Percentiles rank a stretch among this genome's conserved stretches.
phyloP scores from a whole-genome alignment of 768 basidiomycete species.

The Peribolospora baueri region DNA sequence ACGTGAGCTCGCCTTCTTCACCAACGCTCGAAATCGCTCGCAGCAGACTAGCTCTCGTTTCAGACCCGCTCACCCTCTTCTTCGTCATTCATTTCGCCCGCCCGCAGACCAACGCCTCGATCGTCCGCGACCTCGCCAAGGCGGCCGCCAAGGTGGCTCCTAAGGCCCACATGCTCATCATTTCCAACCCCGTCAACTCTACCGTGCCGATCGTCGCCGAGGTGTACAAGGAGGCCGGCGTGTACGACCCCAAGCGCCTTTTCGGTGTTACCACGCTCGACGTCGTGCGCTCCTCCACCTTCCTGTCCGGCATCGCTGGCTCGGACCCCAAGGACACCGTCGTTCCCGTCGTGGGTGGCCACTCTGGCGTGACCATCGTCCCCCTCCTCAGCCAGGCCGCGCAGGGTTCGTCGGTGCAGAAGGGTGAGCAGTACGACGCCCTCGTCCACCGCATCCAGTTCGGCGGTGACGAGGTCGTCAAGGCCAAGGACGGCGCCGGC shows the following conservation, averaged over 20 bases:
- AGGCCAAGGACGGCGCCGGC: conserved; percentile 79
- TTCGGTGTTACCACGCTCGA: conserved; percentile 98
- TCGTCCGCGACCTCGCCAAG: conserved; percentile 82
- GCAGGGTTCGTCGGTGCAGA: conserved; percentile 39
- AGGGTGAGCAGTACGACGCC: conserved; percentile 45
- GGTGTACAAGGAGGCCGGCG: conserved; percentile 71
- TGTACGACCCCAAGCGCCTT: conserved; percentile 64
- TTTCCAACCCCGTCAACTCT: conserved; percentile 80
- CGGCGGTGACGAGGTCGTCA: conserved; percentile 94
- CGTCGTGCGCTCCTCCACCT: conserved; percentile 83
- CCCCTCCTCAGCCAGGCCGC: conserved; percentile 69
- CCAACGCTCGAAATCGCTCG: background rate
- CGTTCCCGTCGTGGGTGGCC: conserved; percentile 79
- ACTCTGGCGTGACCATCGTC: conserved; percentile 92
- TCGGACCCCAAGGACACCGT: conserved; percentile 39
- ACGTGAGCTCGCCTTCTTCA: conserved; percentile 30
- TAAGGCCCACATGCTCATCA: conserved; percentile 78
- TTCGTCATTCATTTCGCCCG: background rate
- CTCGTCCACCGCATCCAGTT: conserved; percentile 86
- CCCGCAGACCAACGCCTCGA: conserved; percentile 74
- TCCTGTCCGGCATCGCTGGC: conserved; percentile 47
- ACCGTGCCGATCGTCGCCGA: conserved; percentile 93
- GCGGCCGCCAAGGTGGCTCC: conserved; percentile 67
- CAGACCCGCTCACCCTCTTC: background rate
- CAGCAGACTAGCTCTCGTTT: background rate